phyloP scores from a whole-genome alignment of 768 basidiomycete genomes.

The Amanita muscaria region DNA sequence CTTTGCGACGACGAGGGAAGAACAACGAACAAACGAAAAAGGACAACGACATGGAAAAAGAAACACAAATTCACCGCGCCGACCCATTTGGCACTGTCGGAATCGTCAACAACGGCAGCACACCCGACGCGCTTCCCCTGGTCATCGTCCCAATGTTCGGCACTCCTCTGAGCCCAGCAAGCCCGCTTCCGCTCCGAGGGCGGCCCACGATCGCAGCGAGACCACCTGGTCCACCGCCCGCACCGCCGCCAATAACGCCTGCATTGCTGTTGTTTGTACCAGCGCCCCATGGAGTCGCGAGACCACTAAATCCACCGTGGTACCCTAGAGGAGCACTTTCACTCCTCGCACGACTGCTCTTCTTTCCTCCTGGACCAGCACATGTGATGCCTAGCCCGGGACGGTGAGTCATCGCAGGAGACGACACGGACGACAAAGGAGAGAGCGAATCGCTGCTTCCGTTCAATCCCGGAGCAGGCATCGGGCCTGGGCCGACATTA shows the following conservation, averaged over 20 bases:
- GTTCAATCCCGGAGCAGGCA: conserved; percentile 14
- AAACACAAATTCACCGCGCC: not conserved
- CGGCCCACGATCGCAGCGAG: conserved; percentile 27
- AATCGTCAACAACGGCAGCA: conserved; percentile 24
- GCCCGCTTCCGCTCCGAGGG: conserved; percentile 45
- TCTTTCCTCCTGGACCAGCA: conserved; percentile 21
- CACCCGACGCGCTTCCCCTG: conserved; percentile 15
- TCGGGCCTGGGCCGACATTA: conserved; percentile 22
- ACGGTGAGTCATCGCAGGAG: conserved; percentile 21
- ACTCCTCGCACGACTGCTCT: conserved; percentile 48
- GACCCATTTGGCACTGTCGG: conserved; percentile 17
- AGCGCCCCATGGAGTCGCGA: conserved; percentile 15
- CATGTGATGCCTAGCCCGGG: conserved; percentile 8
- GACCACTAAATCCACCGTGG: conserved; percentile 19
- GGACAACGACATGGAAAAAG: no score
- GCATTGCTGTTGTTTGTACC: not conserved
- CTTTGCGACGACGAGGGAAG: no score
- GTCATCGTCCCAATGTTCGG: conserved; percentile 31
- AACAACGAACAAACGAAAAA: no score
- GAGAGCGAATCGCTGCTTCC: conserved; percentile 19
- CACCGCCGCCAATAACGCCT: not conserved
- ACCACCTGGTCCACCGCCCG: conserved; percentile 15
- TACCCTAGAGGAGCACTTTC: conserved; percentile 64
- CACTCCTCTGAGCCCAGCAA: conserved; percentile 28
- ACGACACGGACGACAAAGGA: conserved; percentile 25